Percentiles rank a stretch among this genome's conserved stretches.
Conservation (phyloP, 2,329 filamentous ascomycete species). For the Hypomyces perniciosus region DNA sequence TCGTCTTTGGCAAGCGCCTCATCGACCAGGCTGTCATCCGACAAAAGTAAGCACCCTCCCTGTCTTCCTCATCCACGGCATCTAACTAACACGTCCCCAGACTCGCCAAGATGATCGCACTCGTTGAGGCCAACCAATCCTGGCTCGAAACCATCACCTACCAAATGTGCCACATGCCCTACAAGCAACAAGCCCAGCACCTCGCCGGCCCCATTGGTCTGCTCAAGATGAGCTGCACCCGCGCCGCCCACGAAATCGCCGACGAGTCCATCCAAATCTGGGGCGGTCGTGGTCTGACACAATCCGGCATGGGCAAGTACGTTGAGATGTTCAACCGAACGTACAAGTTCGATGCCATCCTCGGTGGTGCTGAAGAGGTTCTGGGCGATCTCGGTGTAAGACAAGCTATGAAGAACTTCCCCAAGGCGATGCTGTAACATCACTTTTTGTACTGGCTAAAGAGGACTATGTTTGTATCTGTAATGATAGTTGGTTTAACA, state of each 20-base stretch:
- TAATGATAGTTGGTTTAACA: too few relatives aligned
- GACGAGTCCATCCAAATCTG: slow-evolving; percentile 83
- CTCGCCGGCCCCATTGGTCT: slow-evolving; percentile 77
- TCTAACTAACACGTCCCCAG: slow-evolving; percentile 28
- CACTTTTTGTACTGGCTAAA: too few relatives aligned
- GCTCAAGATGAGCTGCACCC: slow-evolving; percentile 72
- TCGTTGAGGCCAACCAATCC: slow-evolving; percentile 74
- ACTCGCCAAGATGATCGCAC: slow-evolving; percentile 80
- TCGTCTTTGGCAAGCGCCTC: slow-evolving; percentile 76
- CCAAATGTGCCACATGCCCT: slow-evolving; percentile 83
- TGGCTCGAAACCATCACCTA: slow-evolving; percentile 82
- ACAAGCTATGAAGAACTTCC: slow-evolving; percentile 79
- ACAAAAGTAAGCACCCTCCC: slow-evolving; percentile 54
- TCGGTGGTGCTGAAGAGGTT: slow-evolving; percentile 80
- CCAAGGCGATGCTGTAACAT: slow-evolving; percentile 69
- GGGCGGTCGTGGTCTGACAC: slow-evolving; percentile 73
- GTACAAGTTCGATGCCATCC: slow-evolving; percentile 74
- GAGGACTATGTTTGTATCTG: too few relatives aligned
- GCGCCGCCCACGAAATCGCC: slow-evolving; percentile 74
- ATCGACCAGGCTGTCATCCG: slow-evolving; percentile 79
- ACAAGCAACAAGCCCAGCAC: slow-evolving; percentile 66
- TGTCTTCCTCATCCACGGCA: not conserved
- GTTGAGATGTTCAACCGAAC: slow-evolving; percentile 81
- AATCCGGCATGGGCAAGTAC: slow-evolving; percentile 74
- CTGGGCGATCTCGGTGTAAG: slow-evolving; percentile 74